Evolutionary conservation across 202 grass and related monocot genomes (phyloP), one percentile per base, ranked within the genome.

Genomic region (Panicum hallii): DNA sequence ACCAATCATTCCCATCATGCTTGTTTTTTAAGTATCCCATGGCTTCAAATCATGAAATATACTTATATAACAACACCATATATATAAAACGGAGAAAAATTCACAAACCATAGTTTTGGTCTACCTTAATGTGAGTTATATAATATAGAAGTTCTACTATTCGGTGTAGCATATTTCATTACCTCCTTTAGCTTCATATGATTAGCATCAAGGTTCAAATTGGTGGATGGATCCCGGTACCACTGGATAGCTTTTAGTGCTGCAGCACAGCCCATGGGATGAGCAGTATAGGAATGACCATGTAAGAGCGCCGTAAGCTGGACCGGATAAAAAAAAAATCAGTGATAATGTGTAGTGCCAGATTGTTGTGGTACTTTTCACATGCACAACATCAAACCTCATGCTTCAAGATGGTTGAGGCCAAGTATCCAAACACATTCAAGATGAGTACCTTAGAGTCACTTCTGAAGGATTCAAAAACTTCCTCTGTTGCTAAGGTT

Each of bases 241-340:
- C 96, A 98, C 32, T 91, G 86, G 49, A 98, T 89, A 36, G 93
- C 91, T 89, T 95, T 98, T 75, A 90, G 84, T 58, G 96, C 90
- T 20, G 96, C 87, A 67, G 73, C 72, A 64, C 93, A 98, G 49
- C 96, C 96, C 85, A 94, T 86, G 46, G 93, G 81, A 95, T 98
- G 96, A 69, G 96, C 93, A 58, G 89, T 90, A 82, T 98, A 98
- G 57, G 96, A 98, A 71, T 98, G 96, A 46, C 93, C 96, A 86
- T 95, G 96, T 60, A 95, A 89, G 57, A 98, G 91, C 14, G 96
- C 96, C 42, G 84, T 91, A 75, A 98, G 93, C 91, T 92, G 82
- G 32, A 81, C 9, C 44, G 85, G 83, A 52, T 74, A 41, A 79
- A 82, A 57, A 55, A 12, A 53, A 36, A 8, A 41, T 58, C 16